These are phyloP conservation scores for Ceratobasidium sp. DNA, from an alignment of 1,284 basidiomycete genomes.

Conservation along the genomic window DNA sequence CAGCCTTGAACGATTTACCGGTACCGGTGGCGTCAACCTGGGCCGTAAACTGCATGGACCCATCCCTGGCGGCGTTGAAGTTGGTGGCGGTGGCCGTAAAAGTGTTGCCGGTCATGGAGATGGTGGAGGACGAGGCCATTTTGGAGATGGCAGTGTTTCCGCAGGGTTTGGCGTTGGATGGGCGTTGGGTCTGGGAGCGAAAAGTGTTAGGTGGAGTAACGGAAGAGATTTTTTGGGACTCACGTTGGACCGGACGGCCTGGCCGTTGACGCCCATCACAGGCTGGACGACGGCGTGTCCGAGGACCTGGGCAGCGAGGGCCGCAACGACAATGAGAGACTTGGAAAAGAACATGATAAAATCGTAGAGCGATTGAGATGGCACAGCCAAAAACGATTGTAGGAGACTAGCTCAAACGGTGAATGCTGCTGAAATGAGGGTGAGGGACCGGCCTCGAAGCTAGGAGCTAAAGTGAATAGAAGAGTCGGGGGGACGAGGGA, in stretches of 20 bases:
- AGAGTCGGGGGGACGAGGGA: slow-evolving; percentile 12
- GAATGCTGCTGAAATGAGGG: slow-evolving; percentile 23
- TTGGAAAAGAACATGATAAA: slow-evolving; percentile 37
- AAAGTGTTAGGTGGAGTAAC: background rate
- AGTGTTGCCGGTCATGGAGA: slow-evolving; percentile 54
- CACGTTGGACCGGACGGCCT: slow-evolving; percentile 54
- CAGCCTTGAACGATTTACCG: slow-evolving; percentile 51
- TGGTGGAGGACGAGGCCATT: slow-evolving; percentile 54
- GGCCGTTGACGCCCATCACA: slow-evolving; percentile 56
- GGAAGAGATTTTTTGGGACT: background rate
- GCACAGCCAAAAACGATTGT: slow-evolving; percentile 33
- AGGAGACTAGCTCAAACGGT: slow-evolving; percentile 29
- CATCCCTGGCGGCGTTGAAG: slow-evolving; percentile 60
- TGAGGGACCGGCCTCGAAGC: slow-evolving; percentile 36
- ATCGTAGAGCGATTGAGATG: slow-evolving; percentile 12
- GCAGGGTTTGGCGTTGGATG: slow-evolving; percentile 53
- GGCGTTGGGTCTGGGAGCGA: slow-evolving; percentile 48
- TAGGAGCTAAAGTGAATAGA: slow-evolving; percentile 10
- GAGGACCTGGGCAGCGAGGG: slow-evolving; percentile 49
- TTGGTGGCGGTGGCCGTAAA: slow-evolving; percentile 56
- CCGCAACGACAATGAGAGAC: slow-evolving; percentile 47
- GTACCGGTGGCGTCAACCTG: slow-evolving; percentile 53
- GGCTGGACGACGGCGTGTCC: slow-evolving; percentile 59
- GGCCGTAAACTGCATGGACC: slow-evolving; percentile 57
- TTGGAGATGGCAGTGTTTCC: slow-evolving; percentile 49